A percentile compares a stretch with the other conserved stretches of the same genome.
phyloP scores from a whole-genome alignment of 2,329 filamentous ascomycete genomes.

The Arthroderma sp. region DNA sequence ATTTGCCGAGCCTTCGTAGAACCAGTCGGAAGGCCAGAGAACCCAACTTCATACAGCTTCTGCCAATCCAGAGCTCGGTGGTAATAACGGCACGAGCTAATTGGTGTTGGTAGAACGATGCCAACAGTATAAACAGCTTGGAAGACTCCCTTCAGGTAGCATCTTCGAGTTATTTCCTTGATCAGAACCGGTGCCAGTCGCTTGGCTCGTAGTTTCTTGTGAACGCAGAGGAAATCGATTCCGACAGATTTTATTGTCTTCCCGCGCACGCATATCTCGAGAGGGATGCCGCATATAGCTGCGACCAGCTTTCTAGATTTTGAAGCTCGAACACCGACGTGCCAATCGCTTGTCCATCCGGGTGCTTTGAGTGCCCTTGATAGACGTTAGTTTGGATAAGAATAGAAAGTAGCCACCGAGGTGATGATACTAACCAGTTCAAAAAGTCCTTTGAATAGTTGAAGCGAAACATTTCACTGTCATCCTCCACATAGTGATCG shows the following conservation, averaged over 20 bases:
- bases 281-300: slow-evolving; percentile 89
- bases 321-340: slow-evolving; percentile 78
- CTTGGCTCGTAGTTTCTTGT: slow-evolving; percentile 94
- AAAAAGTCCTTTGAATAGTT: slow-evolving; percentile 85
- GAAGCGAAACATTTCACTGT: slow-evolving; percentile 94
- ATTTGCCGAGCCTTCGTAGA: slow-evolving; percentile 81
- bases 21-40: slow-evolving; percentile 71
- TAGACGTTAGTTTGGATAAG: neutral
- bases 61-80: slow-evolving; percentile 91
- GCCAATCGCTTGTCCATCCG: slow-evolving; percentile 88
- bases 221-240: slow-evolving; percentile 96
- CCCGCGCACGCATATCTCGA: slow-evolving; percentile 66
- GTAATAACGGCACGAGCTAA: slow-evolving; percentile 90
- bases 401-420: neutral
- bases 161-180: slow-evolving; percentile 90
- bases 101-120: slow-evolving; percentile 76
- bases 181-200: slow-evolving; percentile 87
- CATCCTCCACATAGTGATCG: slow-evolving; percentile 94
- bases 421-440: slow-evolving; percentile 52
- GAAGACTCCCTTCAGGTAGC: slow-evolving; percentile 75
- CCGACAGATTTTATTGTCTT: slow-evolving; percentile 69
- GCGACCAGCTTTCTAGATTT: slow-evolving; percentile 80
- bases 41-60: slow-evolving; percentile 88
- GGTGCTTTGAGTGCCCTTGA: slow-evolving; percentile 81
- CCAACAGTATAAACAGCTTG: slow-evolving; percentile 95